phyloP scores from a whole-genome alignment of 805 yeast species.

The Barnettozyma pratensis region DNA sequence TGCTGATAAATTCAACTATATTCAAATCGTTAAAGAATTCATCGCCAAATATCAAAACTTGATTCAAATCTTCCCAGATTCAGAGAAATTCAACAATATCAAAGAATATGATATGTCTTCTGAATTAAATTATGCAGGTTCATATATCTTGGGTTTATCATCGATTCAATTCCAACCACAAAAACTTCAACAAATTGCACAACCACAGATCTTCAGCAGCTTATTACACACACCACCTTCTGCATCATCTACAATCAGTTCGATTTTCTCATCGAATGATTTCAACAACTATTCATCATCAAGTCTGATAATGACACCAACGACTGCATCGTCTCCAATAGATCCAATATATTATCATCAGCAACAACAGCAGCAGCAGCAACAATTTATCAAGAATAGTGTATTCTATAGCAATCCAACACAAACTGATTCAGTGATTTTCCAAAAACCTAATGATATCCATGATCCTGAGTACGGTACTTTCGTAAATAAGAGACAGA shows the following conservation, averaged over 20 bases:
- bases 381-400: conserved; percentile 1
- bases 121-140: conserved; percentile 8
- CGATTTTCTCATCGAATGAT: conserved; percentile 7
- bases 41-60: conserved; percentile 1
- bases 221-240: conserved; percentile 10
- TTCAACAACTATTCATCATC: conserved; percentile 9
- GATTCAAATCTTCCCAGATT: conserved; percentile 5
- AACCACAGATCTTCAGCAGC: not conserved
- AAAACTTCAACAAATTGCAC: not conserved
- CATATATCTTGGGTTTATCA: conserved; percentile 8
- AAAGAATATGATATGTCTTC: conserved; percentile 2
- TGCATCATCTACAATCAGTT: conserved; percentile 11
- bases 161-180: not conserved
- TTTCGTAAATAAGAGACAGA: conserved; percentile 5
- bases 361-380: not conserved
- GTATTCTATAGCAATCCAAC: conserved; percentile 2
- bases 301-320: conserved; percentile 7
- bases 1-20: conserved; percentile 2
- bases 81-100: conserved; percentile 2
- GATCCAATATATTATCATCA: conserved; percentile 7
- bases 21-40: conserved; percentile 5
- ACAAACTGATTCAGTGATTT: not conserved
- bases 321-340: conserved; percentile 7
- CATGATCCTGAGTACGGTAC: conserved; percentile 4
- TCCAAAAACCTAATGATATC: conserved; percentile 4